Evolutionary conservation across 495 filamentous ascomycete species (phyloP).

Genomic region (Penicillium cinerascens): DNA sequence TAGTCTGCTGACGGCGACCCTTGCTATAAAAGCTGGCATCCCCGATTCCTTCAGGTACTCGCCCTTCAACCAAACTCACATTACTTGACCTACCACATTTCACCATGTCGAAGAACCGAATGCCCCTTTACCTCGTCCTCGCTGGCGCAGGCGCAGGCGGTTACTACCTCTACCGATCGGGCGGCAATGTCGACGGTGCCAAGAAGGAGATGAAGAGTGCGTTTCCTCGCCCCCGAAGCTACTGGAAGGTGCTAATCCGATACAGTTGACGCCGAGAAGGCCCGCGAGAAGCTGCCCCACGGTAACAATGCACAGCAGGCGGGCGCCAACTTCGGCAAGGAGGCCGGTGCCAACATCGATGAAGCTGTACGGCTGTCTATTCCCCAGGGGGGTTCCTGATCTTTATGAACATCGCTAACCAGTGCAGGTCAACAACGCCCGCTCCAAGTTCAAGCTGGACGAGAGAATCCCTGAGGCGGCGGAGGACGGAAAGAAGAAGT

Average conservation of each 20-base stretch:
- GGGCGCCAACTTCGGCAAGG: constrained; percentile 47
- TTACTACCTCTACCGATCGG: constrained; percentile 90
- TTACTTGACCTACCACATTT: neutral
- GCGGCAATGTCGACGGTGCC: constrained; percentile 76
- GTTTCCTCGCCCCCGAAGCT: constrained; percentile 11
- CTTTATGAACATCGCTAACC: neutral
- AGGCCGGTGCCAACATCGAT: constrained; percentile 54
- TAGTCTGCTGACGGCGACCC: constrained; percentile 8
- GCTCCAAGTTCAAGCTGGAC: constrained; percentile 54
- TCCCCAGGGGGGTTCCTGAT: neutral
- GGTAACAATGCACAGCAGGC: constrained; percentile 48
- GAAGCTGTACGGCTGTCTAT: constrained; percentile 45
- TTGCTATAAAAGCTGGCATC: constrained; percentile 10
- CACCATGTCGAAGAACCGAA: constrained; percentile 48
- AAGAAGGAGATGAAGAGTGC: constrained; percentile 79
- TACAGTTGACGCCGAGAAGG: constrained; percentile 57
- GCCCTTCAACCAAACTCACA: neutral
- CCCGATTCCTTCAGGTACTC: neutral
- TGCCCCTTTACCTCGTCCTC: constrained; percentile 56
- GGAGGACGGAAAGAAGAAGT: constrained; percentile 60
- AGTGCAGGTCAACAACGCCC: constrained; percentile 57
- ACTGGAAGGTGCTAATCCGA: neutral
- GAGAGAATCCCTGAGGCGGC: constrained; percentile 59
- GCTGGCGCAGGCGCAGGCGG: constrained; percentile 65
- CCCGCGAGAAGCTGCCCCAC: constrained; percentile 60